Percentiles rank a stretch among this genome's conserved stretches.
These are phyloP conservation scores for Bjerkandera adusta DNA, from an alignment of 1,284 basidiomycete genomes.

Conservation along the genomic window DNA sequence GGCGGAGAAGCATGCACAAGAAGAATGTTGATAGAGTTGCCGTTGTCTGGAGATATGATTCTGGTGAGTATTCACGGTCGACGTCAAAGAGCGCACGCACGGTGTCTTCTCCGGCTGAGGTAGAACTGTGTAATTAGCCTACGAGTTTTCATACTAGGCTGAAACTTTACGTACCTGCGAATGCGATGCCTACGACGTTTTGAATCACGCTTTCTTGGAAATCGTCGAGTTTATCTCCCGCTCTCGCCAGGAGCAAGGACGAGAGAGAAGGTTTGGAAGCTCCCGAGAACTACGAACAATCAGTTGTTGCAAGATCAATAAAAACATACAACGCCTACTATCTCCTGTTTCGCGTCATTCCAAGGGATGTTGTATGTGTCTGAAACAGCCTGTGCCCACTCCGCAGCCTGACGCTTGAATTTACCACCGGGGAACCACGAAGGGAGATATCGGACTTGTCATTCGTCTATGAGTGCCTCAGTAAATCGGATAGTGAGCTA, in stretches of 20 bases:
- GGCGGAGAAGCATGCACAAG: constrained; percentile 26
- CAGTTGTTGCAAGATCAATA: neutral
- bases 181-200: neutral
- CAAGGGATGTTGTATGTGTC: constrained; percentile 34
- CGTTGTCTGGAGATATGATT: constrained; percentile 17
- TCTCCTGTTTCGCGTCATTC: constrained; percentile 27
- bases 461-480: too few relatives aligned
- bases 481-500: neutral
- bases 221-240: neutral
- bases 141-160: neutral
- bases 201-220: neutral
- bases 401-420: constrained; percentile 47
- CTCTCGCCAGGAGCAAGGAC: neutral
- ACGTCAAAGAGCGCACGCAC: too few relatives aligned
- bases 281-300: neutral
- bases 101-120: too few relatives aligned
- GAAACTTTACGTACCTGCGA: neutral
- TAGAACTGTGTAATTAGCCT: neutral
- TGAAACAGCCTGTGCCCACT: constrained; percentile 29
- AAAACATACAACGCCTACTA: constrained; percentile 19
- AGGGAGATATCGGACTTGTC: constrained; percentile 38
- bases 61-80: neutral
- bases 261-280: neutral
- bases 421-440: constrained; percentile 44
- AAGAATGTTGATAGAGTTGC: constrained; percentile 20